Evolutionary conservation across 257 asterid species (phyloP), one percentile per base, ranked within the genome.

Genomic region (Fraxinus excelsior): DNA sequence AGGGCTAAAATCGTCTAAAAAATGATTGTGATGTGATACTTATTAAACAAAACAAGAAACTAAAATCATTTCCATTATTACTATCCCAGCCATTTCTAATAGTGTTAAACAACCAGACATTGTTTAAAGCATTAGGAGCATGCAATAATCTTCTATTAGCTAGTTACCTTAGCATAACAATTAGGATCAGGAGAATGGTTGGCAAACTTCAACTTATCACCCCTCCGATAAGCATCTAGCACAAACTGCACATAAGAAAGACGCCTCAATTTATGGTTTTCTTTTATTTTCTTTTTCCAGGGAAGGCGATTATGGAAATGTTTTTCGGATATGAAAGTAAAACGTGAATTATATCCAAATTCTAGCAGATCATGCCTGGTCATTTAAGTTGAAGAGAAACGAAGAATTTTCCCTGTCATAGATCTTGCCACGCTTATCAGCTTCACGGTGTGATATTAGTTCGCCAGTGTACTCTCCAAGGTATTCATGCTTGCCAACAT

Each of bases 381-480:
- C 97, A 79, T 93, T 93, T 37, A 93, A 89, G 84, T 92, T 91
- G 70, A 93, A 96, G 53, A 96, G 94, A 85, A 93, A 93, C 4
- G 99, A 96, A 44, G 97, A 96, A 78, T 96, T 96, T 83, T 88
- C 97, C 32, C 96, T 98, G 74, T 96, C 99, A 73, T 93, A 96
- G 75, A 96, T 92, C 90, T 96, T 96, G 75, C 99, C 99, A 51
- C 98, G 99, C 91, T 96, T 96, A 84, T 96, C 99, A 84, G 99
- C 99, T 86, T 96, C 99, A 64, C 93, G 96, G 75, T 96, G 98
- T 29, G 99, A 90, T 79, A 93, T 91, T 51, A 96, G 79, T 84
- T 96, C 99, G 44, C 98, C 99, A 8, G 99, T 96, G 85, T 96
- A 96, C 85, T 93, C 98, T 60, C 99, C 99, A 60, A 96, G 97